phyloP scores from a whole-genome alignment of 495 filamentous ascomycete genomes.

The Neurospora africana region DNA sequence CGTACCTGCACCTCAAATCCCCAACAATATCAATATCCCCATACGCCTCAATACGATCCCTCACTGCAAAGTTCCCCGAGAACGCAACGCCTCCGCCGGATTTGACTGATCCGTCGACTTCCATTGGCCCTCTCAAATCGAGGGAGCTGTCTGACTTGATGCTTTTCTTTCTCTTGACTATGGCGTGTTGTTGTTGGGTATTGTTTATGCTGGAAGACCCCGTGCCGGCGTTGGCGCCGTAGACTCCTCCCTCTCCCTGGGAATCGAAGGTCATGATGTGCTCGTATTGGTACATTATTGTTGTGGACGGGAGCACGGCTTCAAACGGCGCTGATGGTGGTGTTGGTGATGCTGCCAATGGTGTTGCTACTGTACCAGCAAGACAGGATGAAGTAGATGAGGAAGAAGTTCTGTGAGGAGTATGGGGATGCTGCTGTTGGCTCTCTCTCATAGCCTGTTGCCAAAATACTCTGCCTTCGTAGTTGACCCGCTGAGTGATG shows the following conservation, averaged over 20 bases:
- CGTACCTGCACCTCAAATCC: conserved; percentile 19
- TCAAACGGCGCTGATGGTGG: background rate
- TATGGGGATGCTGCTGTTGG: background rate
- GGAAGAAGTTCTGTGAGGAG: background rate
- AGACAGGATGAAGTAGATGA: background rate
- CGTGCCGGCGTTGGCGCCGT: conserved; percentile 1
- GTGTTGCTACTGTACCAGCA: background rate
- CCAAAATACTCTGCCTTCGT: background rate
- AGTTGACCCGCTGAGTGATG: background rate
- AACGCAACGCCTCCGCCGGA: conserved; percentile 23
- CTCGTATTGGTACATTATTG: conserved; percentile 23
- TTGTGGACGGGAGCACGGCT: background rate
- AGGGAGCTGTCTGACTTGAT: conserved; percentile 24
- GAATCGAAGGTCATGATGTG: conserved; percentile 26
- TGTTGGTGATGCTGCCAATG: background rate
- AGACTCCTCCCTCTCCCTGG: conserved; percentile 4
- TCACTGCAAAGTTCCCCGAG: conserved; percentile 23
- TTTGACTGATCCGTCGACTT: conserved; percentile 30
- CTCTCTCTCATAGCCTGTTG: background rate
- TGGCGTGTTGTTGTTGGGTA: background rate
- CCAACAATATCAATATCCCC: conserved; percentile 24
- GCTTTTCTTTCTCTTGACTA: conserved; percentile 18
- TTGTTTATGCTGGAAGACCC: background rate
- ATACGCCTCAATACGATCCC: conserved; percentile 30
- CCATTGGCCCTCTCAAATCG: conserved; percentile 24